Base-by-base conservation (phyloP, 2,329 filamentous ascomycete species). In the Aureobasidium namibiae region DNA sequence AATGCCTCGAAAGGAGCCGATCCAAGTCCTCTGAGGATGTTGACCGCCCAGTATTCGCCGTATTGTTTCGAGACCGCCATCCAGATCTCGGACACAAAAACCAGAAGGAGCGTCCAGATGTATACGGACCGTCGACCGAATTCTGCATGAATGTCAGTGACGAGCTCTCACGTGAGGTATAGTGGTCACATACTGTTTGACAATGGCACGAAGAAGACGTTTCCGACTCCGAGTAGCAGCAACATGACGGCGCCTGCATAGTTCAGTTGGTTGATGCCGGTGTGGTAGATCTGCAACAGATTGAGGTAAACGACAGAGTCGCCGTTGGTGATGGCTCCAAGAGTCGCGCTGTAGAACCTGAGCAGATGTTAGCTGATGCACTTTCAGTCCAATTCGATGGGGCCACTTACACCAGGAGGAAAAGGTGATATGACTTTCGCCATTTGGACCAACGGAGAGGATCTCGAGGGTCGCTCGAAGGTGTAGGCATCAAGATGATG, bases 261-360 rank as follows among this genome's bases (percentile, higher is more conserved):
- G 39, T 63, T 65, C 31, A 65, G 38, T 10, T 56, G 48, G 24
- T 56, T 50, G 21, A 62, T 60, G 3, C 31, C 54, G 7, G 61
- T 62, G 4, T 48, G 21, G 34, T 63, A 65, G 1, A 39, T 44
- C 26, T 59, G 38, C 6, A 58, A n/a, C 14, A 63, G 52, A 13
- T 61, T 42, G 31, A 65, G 49, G 29, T 64, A 64, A 23, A 65
- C 61, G n/a, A 59, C 57, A 5, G 63, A 60, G 18, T 60, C 60
- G 29, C 60, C 61, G 21, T 65, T 64, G 34, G 63, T 65, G 41
- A 65, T 44, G 34, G 63, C 62, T 23, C 63, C 63, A 14, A 65
- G 59, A 5, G 62, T 31, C 18, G 62, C 54, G 44, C 53, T 61
- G 52, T 65, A 64, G 16, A 48, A 33, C 11, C 54, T 57, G 42